Conservation (phyloP, 495 filamentous ascomycete species). For the Friedmanniomyces simplex region DNA sequence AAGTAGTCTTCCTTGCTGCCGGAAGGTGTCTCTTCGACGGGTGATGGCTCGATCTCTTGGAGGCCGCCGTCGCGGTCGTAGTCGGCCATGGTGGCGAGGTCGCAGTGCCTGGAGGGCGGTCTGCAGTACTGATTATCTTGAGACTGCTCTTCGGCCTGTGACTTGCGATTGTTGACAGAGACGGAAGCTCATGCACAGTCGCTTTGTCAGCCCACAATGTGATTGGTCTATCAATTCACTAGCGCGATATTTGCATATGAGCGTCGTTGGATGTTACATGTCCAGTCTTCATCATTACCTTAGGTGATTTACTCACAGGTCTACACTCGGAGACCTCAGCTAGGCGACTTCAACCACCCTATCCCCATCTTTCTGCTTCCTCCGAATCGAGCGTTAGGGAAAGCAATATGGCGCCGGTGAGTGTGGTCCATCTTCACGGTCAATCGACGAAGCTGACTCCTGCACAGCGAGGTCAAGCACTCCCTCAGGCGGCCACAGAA, state of each 20-base stretch:
- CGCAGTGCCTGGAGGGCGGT: too few species aligned
- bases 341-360: too few species aligned
- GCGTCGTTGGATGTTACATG: too few species aligned
- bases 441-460: neutral
- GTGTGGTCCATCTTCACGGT: neutral
- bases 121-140: too few species aligned
- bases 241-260: too few species aligned
- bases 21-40: conserved; percentile 54
- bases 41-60: conserved; percentile 69
- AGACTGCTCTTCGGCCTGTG: neutral
- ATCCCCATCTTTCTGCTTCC: too few species aligned
- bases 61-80: conserved; percentile 42
- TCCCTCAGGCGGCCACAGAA: conserved; percentile 54
- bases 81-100: conserved; percentile 17
- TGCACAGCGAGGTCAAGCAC: conserved; percentile 27
- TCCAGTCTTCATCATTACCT: too few species aligned
- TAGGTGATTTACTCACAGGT: too few species aligned
- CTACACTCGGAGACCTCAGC: too few species aligned
- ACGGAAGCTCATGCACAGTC: neutral
- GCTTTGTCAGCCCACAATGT: neutral
- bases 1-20: conserved; percentile 50
- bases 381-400: neutral
- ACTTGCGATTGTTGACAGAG: neutral
- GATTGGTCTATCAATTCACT: too few species aligned
- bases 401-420: conserved; percentile 23